Percentiles rank a stretch among this genome's conserved stretches.
Conservation (phyloP, 768 basidiomycete species). For the Leucogyrophana mollusca region DNA sequence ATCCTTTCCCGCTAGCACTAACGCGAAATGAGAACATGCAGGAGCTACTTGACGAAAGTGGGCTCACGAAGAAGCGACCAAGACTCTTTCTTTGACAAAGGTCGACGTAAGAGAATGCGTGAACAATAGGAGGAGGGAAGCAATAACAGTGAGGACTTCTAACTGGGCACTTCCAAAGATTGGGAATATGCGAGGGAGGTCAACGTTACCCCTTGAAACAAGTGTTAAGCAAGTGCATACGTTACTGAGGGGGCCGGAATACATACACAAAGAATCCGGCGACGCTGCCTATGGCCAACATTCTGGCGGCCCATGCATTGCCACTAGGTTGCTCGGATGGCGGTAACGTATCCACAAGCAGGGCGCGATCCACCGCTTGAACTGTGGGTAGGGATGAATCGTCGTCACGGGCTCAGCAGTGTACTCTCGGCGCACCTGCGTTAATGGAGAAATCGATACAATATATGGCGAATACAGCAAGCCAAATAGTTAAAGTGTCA, state of each 20-base stretch:
- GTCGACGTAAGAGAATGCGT: conserved; percentile 64
- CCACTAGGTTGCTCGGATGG: conserved; percentile 73
- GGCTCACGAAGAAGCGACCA: conserved; percentile 45
- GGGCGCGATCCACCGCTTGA: conserved; percentile 86
- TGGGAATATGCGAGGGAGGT: conserved; percentile 68
- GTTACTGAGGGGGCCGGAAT: neutral
- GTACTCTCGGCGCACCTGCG: conserved; percentile 36
- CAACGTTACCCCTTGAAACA: conserved; percentile 66
- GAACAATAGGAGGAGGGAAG: conserved; percentile 60
- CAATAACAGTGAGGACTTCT: conserved; percentile 76
- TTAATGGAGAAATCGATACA: conserved; percentile 67
- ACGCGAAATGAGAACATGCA: neutral
- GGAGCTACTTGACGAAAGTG: neutral
- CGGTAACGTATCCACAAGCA: conserved; percentile 84
- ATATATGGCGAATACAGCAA: conserved; percentile 74
- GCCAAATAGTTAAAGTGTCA: conserved; percentile 63
- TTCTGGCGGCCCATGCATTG: conserved; percentile 95
- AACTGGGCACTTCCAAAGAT: conserved; percentile 80
- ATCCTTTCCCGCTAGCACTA: conserved; percentile 25
- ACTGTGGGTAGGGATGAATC: conserved; percentile 42
- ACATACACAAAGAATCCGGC: conserved; percentile 82
- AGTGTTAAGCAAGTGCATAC: neutral
- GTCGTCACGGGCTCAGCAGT: neutral
- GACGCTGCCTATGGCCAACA: conserved; percentile 85
- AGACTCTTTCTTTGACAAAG: conserved; percentile 71